Base-by-base conservation (phyloP, 305 asterid species). In the Fraxinus baroniana region DNA sequence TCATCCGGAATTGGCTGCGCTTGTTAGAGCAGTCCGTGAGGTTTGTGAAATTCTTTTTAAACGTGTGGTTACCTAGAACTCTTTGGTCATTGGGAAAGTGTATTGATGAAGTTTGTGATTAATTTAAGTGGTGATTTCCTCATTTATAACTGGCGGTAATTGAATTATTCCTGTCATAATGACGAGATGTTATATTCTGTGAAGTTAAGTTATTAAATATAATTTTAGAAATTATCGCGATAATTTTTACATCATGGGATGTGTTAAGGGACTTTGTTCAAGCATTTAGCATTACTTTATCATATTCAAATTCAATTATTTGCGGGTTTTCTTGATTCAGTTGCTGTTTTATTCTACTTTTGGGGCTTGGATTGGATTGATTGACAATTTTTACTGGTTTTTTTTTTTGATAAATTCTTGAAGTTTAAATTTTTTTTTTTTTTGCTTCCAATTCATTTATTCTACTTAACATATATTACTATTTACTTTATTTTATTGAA, bases 331-430 rank as follows among this genome's bases (percentile, higher is more conserved):
- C 32, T 78, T 46, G 76, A 84, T 84, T 82, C 49, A 79, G 87
- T 76, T 78, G 74, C 55, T 80, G 83, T 79, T 77, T 32, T 87
- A 74, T 87, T 15, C 46, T 46, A 74, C 28, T 74, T 76, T 33
- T 6, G 78, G 86, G 71, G 77, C 82, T 82, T 82, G 15, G 71
- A 79, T 64, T 86, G 78, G 78, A 81, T 86, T 85, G 76, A 78
- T 81, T 81, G 37, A 4, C 35, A 62, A 7, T 68, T 75, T 49
- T 18, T 80, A 0, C 72, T 39, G 18, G 22, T 15, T 49, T 15
- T 49, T 7, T 83, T 55, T 7, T 20, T 83, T 33, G 78, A 78
- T n/a, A 49, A 64, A 39, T 70, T 37, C 32, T 85, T 79, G 76
- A 66, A 46, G 66, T 79, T 70, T 26, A 60, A 80, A 72, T 76